These are phyloP conservation scores for Discostella stelligeroides DNA, from an alignment of 108 stramenopile genomes.

Conservation along the genomic window DNA sequence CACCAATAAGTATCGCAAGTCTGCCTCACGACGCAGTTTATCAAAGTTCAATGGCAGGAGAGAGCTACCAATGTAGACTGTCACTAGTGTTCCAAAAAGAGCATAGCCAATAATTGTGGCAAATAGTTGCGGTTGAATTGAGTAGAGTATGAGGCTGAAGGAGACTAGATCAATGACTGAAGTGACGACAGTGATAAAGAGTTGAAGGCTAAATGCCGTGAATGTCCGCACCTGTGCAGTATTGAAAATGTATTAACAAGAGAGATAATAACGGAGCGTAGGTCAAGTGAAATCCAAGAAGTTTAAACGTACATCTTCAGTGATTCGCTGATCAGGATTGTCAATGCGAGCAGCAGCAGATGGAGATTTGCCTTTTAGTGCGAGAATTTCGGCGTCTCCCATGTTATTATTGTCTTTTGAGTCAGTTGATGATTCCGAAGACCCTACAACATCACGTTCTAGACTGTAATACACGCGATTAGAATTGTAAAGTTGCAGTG, in stretches of 20 bases:
- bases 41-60: conserved; percentile 85
- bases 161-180: conserved; percentile 87
- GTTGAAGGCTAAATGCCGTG: conserved; percentile 82
- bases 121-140: conserved; percentile 91
- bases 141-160: conserved; percentile 90
- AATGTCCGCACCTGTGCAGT: conserved; percentile 92
- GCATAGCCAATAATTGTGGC: conserved; percentile 86
- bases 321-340: conserved; percentile 96
- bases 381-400: neutral
- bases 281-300: too few species aligned
- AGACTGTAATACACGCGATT: conserved; percentile 83
- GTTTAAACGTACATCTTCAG: too few species aligned
- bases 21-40: conserved; percentile 83
- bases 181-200: conserved; percentile 88
- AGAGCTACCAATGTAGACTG: conserved; percentile 64
- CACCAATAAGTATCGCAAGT: conserved; percentile 89
- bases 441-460: conserved; percentile 54
- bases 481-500: conserved; percentile 71
- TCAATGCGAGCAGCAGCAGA: conserved; percentile 53
- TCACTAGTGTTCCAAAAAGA: conserved; percentile 73
- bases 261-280: too few species aligned
- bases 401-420: neutral
- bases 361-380: neutral
- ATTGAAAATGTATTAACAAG: too few species aligned
- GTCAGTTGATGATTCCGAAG: conserved; percentile 1